phyloP scores from a whole-genome alignment of 495 filamentous ascomycete species.

The Podospora fimiseda region DNA sequence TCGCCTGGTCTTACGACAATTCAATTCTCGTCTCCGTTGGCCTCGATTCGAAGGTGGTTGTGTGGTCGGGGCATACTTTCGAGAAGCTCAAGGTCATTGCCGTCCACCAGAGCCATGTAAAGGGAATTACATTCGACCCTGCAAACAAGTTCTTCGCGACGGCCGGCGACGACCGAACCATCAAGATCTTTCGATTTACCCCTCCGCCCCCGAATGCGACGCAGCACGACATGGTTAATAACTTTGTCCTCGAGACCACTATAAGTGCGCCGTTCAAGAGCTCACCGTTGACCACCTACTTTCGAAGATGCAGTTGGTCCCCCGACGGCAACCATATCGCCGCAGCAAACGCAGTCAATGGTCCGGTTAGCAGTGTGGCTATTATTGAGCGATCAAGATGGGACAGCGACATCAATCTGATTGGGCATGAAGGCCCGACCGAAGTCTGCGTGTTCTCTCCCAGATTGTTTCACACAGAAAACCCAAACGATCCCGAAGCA shows the following conservation, averaged over 20 bases:
- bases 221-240: conserved; percentile 87
- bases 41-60: conserved; percentile 93
- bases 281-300: conserved; percentile 93
- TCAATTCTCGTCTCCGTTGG: conserved; percentile 94
- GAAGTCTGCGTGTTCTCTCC: conserved; percentile 98
- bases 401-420: conserved; percentile 95
- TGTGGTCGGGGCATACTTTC: conserved; percentile 96
- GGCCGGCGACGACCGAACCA: conserved; percentile 90
- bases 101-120: conserved; percentile 93
- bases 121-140: conserved; percentile 96
- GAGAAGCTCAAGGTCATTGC: conserved; percentile 92
- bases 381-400: conserved; percentile 88
- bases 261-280: conserved; percentile 78
- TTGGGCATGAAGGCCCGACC: conserved; percentile 93
- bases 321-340: conserved; percentile 96
- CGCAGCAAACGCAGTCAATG: conserved; percentile 93
- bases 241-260: conserved; percentile 84
- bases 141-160: conserved; percentile 99
- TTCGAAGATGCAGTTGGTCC: conserved; percentile 92
- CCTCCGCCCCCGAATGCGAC: conserved; percentile 88
- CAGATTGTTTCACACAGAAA: conserved; percentile 68
- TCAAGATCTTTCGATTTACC: conserved; percentile 94
- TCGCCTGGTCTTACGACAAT: conserved; percentile 94
- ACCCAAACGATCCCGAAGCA: conserved; percentile 44
- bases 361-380: conserved; percentile 91